phyloP scores from a whole-genome alignment of 1,284 basidiomycete genomes.

The Leccinum subrobustum region DNA sequence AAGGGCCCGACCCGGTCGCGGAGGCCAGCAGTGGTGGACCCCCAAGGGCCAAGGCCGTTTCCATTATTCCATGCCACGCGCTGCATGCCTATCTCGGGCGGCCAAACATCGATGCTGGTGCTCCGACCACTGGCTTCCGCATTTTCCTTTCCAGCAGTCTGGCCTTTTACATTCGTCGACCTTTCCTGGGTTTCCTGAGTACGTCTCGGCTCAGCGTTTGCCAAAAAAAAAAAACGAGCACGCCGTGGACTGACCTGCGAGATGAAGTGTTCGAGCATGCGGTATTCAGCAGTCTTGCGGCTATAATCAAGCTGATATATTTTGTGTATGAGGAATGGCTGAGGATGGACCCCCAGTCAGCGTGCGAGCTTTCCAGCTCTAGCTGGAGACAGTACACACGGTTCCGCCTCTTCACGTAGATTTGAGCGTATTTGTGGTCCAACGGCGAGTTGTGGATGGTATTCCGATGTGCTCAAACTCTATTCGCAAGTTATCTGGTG shows the following conservation, averaged over 20 bases:
- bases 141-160: constrained; percentile 31
- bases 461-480: constrained; percentile 76
- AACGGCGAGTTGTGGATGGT: constrained; percentile 82
- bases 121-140: constrained; percentile 18
- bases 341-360: constrained; percentile 4
- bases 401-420: constrained; percentile 63
- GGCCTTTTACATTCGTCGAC: constrained; percentile 40
- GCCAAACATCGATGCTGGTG: constrained; percentile 66
- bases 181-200: constrained; percentile 59
- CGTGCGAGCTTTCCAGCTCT: neutral
- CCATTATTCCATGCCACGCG: constrained; percentile 78
- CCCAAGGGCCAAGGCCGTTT: constrained; percentile 62
- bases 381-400: neutral
- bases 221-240: neutral
- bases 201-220: neutral
- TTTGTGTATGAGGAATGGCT: constrained; percentile 79
- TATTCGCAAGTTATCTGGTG: constrained; percentile 33
- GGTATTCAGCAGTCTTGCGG: constrained; percentile 63
- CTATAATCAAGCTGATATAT: constrained; percentile 88
- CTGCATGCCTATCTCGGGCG: constrained; percentile 71
- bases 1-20: constrained; percentile 78
- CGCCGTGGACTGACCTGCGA: constrained; percentile 53
- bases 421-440: constrained; percentile 74
- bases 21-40: constrained; percentile 71
- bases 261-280: constrained; percentile 82